Base-by-base conservation (phyloP, 2,329 filamentous ascomycete species). In the Macrophomina pseudophaseolina region DNA sequence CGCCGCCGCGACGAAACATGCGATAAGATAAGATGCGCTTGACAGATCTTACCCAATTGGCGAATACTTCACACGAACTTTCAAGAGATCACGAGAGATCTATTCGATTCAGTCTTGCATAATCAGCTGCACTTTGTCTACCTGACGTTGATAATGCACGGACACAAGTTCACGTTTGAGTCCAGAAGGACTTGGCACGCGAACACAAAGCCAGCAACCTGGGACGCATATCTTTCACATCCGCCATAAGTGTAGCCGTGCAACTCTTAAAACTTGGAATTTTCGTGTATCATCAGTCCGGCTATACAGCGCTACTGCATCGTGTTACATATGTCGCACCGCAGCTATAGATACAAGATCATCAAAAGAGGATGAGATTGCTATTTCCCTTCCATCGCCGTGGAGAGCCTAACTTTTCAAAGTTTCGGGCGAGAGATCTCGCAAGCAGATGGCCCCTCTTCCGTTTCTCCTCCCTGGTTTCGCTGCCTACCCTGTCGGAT, bases 291-390 rank as follows among this genome's bases (percentile, higher is more conserved):
- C 14, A 46, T 12, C 16, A 18, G 40, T 33, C 51, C 35, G 56
- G 30, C 62, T 54, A 56, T n/a, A 46, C 38, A 35, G 12, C 35
- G 16, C 16, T 28, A 9, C 35, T 35, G 38, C 51, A 23, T 48
- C 58, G 4, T 54, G 14, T 35, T 38, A 53, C 6, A 35, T n/a
- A 63, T 33, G 33, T 49, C 16, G 56, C 40, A 62, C 32, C 56
- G 48, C 49, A 66, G 35, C 30, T 49, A 38, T 38, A 66, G 48
- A 16, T 63, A 54, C 65, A 53, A 38, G 35, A 32, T 54, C 56
- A 54, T 53, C 49, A 48, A 54, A 66, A 46, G 48, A 66, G 54
- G 65, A 62, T 66, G 56, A 62, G 56, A 66, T 54, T 66, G 38
- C 56, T 32, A 44, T 35, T 44, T 66, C 56, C 40, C 51, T 66